Evolutionary conservation across 139 green algal genomes (phyloP), one percentile per base, ranked within the genome.

Genomic region (Mesotaenium endlicherianum): DNA sequence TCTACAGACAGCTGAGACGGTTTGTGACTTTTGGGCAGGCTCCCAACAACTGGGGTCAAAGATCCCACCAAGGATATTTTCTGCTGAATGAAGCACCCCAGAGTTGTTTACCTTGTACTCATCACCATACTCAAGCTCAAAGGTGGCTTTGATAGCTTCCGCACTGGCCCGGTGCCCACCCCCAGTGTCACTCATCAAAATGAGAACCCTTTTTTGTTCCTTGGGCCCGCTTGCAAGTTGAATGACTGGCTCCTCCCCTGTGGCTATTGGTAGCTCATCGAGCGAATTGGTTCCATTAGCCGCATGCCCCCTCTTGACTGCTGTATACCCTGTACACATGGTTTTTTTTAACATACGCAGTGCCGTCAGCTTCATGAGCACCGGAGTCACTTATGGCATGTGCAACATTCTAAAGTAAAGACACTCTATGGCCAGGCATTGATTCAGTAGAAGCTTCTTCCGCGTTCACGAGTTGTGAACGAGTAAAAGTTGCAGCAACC

Each of bases 171-270:
- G 91, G 90, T 99, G 96, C 3, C 96, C 96, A 5, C 96, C 96
- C 2, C 95, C 95, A 0, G 96, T 99, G 88, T 98, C 97, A 44
- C 86, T 94, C 93, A 98, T 98, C 41, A 98, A 91, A 38, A 99
- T 96, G 14, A 99, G 89, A 2, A 99, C 87, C 14, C 40, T 20
- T 40, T 84, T 87, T 30, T 87, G 71, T 64, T n/a, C n/a, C n/a
- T n/a, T n/a, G n/a, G n/a, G n/a, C n/a, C n/a, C n/a, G n/a, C n/a
- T n/a, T n/a, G n/a, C n/a, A n/a, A n/a, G n/a, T n/a, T n/a, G n/a
- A n/a, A n/a, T n/a, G 53, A 20, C 53, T 26, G 53, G 26, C 53
- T 64, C 53, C 26, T 20, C 53, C 53, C 20, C 53, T 26, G 26
- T 34, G 53, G 20, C 53, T 20, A 34, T 64, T 64, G 26, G 26